These are phyloP conservation scores for Backusella australiensis DNA, from an alignment of 192 early-diverging fungal genomes.

Conservation along the genomic window DNA sequence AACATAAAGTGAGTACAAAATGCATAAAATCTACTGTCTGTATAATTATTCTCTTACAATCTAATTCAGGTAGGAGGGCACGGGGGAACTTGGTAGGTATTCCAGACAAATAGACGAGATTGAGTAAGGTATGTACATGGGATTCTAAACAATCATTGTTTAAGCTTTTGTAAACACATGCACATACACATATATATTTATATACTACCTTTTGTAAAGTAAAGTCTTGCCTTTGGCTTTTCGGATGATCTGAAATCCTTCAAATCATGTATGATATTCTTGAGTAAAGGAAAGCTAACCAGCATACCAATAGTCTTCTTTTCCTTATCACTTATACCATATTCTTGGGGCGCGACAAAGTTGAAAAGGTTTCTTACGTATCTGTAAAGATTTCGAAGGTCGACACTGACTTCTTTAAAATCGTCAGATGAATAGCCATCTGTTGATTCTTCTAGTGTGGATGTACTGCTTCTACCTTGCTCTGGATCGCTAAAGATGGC, in stretches of 20 bases:
- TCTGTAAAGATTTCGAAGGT: constrained; percentile 69
- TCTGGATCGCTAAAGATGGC: constrained; percentile 58
- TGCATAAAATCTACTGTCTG: background rate
- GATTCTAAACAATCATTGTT: constrained; percentile 52
- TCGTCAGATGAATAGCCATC: background rate
- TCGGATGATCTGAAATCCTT: constrained; percentile 51
- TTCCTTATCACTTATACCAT: constrained; percentile 82
- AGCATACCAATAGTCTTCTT: constrained; percentile 84
- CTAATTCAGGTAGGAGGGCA: constrained; percentile 78
- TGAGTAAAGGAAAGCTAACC: constrained; percentile 72
- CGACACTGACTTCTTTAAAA: constrained; percentile 3
- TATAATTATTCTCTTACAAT: constrained; percentile 62
- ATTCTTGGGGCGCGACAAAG: constrained; percentile 91
- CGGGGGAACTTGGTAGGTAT: constrained; percentile 69
- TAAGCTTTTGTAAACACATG: background rate
- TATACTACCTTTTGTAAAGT: constrained; percentile 86
- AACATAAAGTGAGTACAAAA: background rate
- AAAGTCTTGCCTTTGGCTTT: constrained; percentile 71
- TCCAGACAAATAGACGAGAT: constrained; percentile 85
- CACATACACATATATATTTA: background rate
- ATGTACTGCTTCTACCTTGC: background rate
- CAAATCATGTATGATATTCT: constrained; percentile 77
- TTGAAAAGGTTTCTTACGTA: constrained; percentile 88
- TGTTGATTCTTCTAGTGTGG: background rate
- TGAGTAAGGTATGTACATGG: constrained; percentile 91